Base-by-base conservation (phyloP, 805 yeast genomes). In the Barnettozyma californica region DNA sequence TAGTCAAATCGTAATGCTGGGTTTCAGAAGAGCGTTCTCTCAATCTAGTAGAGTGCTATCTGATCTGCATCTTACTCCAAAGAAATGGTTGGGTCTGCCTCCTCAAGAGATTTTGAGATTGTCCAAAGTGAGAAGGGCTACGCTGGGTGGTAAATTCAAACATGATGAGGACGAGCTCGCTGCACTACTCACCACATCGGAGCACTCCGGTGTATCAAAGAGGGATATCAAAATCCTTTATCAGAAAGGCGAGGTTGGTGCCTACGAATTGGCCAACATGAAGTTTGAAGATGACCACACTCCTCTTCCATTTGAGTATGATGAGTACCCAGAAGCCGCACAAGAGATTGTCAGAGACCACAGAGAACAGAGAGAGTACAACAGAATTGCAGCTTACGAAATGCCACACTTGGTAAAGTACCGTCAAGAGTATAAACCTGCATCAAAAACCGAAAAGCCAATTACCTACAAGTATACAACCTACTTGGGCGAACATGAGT, bases 301-400 rank as follows among this genome's bases (percentile, higher is more conserved):
- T 43, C 68, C 70, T 41, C 62, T 66, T 48, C 69, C 74, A n/a
- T 78, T 75, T 56, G 73, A 75, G 58, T 80, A 70, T 57, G 88
- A 83, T 60, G 90, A 84, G 59, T 71, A 81, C 53, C 84, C 89
- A 23, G 72, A 83, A 5, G 69, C 70, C 13, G 95, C 94, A 20
- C 95, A 84, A 57, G 83, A 84, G 58, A 76, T 78, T 51, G 76
- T 84, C 31, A 78, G 80, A 48, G 84, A 80, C 54, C 87, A 81
- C 59, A 78, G 97, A 61, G 84, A 80, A 54, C 81, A 79, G 57
- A 81, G 95, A 56, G 80, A 85, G 54, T 81, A 83, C 59, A 83
- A 83, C 61, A 77, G 97, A 58, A 74, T 88, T 40, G 88, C 95
- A 10, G 97, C 97, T 0, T 92, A 84, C 68, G 98, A 92, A 64